A percentile compares a stretch with the other conserved stretches of the same genome.
These are phyloP conservation scores for Monilinia fructicola DNA, from an alignment of 2,329 filamentous ascomycete genomes.

Conservation along the genomic window DNA sequence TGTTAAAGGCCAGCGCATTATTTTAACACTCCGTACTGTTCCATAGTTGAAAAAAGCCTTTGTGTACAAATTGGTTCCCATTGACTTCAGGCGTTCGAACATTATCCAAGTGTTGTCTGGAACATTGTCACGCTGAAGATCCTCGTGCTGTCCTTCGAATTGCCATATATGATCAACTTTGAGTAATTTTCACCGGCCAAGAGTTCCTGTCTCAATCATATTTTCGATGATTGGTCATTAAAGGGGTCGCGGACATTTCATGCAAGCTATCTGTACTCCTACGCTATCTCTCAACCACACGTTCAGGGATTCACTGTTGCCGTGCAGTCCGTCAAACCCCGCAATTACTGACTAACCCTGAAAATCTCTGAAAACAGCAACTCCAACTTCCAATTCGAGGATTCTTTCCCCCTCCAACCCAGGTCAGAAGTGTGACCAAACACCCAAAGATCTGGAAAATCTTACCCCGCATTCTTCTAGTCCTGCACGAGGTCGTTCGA, in stretches of 20 bases:
- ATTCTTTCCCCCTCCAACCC: conserved; percentile 18
- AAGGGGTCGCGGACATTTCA: not conserved
- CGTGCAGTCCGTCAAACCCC: conserved; percentile 19
- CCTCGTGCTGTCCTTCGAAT: conserved; percentile 6
- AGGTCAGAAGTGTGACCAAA: conserved; percentile 19
- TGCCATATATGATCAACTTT: conserved; percentile 12
- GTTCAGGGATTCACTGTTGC: conserved; percentile 12
- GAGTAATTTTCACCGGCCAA: conserved; percentile 3
- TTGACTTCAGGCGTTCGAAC: conserved; percentile 1
- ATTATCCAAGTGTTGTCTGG: not conserved
- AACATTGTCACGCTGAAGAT: not conserved
- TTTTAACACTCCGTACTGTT: not conserved
- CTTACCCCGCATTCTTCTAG: conserved; percentile 21
- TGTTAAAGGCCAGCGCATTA: conserved; percentile 13
- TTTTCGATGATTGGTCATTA: not conserved
- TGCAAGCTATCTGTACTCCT: not conserved
- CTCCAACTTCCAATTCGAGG: conserved; percentile 23
- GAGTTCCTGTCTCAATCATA: not conserved
- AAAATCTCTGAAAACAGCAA: conserved; percentile 21
- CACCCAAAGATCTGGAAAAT: conserved; percentile 22
- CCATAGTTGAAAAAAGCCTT: not conserved
- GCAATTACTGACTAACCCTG: conserved; percentile 23
- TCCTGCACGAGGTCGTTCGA: conserved; percentile 16
- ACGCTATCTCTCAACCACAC: conserved; percentile 12
- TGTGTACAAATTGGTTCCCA: conserved; percentile 5